Evolutionary conservation across 345 rosid genomes (phyloP), one percentile per base, ranked within the genome.

Genomic region (Sapria himalayana): DNA sequence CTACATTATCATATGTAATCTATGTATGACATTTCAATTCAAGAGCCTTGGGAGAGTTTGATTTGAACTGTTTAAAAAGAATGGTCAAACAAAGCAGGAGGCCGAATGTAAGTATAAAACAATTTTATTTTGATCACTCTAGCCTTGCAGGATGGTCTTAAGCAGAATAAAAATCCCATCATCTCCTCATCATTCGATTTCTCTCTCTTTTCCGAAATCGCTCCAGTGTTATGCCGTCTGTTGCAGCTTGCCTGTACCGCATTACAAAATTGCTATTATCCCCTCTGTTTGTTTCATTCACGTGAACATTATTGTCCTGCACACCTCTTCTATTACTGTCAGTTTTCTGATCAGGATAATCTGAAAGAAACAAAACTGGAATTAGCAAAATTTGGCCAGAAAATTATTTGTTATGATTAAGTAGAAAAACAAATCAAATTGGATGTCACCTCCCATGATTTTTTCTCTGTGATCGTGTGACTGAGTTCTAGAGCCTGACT

Each of bases 181-280:
- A 86, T 74, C 98, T 79, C 50, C 95, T 56, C 95, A 82, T 89
- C 17, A 62, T 91, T 4, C 94, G 67, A 52, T 89, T 71, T 25
- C 98, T 80, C 57, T 89, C 93, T 50, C 93, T 70, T 65, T 85
- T 89, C n/a, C 93, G 72, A 53, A 89, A 89, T 13, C 92, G 82
- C 48, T 89, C 81, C 44, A 89, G 51, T 91, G 77, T 82, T 59
- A 82, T 61, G 53, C 82, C 57, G 54, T 89, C 98, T 3, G 98
- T 89, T 25, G 98, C 98, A 52, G 95, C 98, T 69, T 76, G 93
- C 60, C 98, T 77, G 32, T 57, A 72, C 43, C 72, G 71, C 22
- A 71, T 71, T 45, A 84, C 54, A 29, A 76, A 89, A 15, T 10
- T 48, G 50, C 41, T 66, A 33, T 40, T 58, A 31, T 66, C 74